Base-by-base conservation (phyloP, 139 green algal species). In the Ostreobium quekettii region DNA sequence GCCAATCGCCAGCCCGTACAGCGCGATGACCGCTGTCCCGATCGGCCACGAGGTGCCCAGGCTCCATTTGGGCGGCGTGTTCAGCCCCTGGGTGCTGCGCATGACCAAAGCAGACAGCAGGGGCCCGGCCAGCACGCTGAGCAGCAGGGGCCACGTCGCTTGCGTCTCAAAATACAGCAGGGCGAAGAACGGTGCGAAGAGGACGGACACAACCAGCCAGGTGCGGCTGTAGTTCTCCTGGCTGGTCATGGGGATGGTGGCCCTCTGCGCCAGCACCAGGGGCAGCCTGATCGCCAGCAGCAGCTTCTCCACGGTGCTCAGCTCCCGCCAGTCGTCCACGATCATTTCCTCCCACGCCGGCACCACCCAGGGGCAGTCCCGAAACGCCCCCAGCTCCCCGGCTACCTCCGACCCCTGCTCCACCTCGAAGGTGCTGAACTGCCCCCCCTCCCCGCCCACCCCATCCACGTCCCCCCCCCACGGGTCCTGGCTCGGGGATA, bases 1-100 rank as follows among this genome's bases (percentile, higher is more conserved):
- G 0, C 89, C 89, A 64, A 93, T 78, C 32, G 78, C 75, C 66
- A 95, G 92, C 1, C 86, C 86, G 0, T 77, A 71, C 22, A 86
- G 47, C 1, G 80, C 83, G 38, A 90, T 75, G 4, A 82, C 7
- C 15, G 80, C 82, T 0, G 85, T 76, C 15, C 81, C 84, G 60
- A 84, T 79, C 11, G 65, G 60, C 61, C 61, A 68, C 30, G 61
- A 68, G 3, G 61, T 68, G 6, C 61, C 61, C 4, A 68, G 31
- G 36, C 30, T 49, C 61, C 61, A 68, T 11, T n/a, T 4, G 53
- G 61, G 61, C 3, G 61, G 61, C 8, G 8, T 68, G 61, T 36
- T 36, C 11, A 26, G 15, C 19, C 19, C 19, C 42, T 53, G 11
- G 19, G 42, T 53, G 42, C 11, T 11, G 19, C 19, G 19, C 42